Base-by-base conservation (phyloP, 2,329 filamentous ascomycete species). In the Aspergillus sp. region DNA sequence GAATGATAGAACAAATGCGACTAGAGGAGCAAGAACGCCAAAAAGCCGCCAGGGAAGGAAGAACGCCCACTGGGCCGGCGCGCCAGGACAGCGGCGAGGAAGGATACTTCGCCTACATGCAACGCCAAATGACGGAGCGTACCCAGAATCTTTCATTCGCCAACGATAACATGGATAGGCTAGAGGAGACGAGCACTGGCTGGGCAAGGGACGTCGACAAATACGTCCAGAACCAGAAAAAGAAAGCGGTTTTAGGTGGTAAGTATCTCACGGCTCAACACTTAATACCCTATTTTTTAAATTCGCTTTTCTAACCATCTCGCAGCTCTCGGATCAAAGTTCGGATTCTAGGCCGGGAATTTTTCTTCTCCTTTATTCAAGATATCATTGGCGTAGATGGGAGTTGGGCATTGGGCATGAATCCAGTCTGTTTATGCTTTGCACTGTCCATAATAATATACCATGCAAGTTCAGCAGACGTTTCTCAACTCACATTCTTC, bases 151-250 rank as follows among this genome's bases (percentile, higher is more conserved):
- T 99, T 57, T 89, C 88, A 45, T 79, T 96, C 5, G 88, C 93
- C 75, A 89, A 88, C 2, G 93, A 98, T 68, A 87, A 81, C 48
- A 92, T 98, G 86, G 89, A 96, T 62, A 86, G 85, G 62, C 76
- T 97, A 59, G 88, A 93, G 68, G 84, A 91, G 67, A 88, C 88
- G 65, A 96, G 90, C 70, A 86, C 86, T 55, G 89, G 87, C 17
- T 98, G 91, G 87, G 89, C 91, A 14, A 86, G 92, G 33, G 93
- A 96, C 70, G 92, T 96, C 52, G 89, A 85, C 68, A 97, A 96
- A 73, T 97, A 85, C 73, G 88, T 96, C 4, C 84, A 82, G 57
- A 88, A 88, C 77, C 93, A 98, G 79, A 98, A 98, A 83, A 85
- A 87, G 71, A 93, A 90, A 62, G 80, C 95, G 63, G 80, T 96